These are phyloP conservation scores for Boletus reticulatus DNA, from an alignment of 768 basidiomycete genomes.

Conservation along the genomic window DNA sequence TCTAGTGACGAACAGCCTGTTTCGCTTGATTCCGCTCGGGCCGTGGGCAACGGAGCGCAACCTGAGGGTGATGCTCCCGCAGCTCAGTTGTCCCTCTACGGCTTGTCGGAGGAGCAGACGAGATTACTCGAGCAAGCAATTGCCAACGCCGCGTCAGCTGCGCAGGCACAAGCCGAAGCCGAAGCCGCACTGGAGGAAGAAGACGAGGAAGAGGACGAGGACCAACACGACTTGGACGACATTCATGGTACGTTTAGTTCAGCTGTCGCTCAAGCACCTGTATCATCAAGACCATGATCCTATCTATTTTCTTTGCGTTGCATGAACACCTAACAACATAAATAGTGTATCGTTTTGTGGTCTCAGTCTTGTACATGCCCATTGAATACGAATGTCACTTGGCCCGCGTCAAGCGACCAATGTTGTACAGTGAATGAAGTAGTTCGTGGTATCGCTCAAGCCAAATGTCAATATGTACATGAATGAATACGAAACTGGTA, in stretches of 20 bases:
- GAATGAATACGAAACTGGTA: conserved; percentile 30
- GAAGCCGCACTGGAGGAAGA: conserved; percentile 75
- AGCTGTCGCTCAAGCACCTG: conserved; percentile 6
- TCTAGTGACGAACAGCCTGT: conserved; percentile 1
- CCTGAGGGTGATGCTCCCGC: conserved; percentile 7
- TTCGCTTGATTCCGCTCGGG: conserved; percentile 5
- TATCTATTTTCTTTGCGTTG: conserved; percentile 23
- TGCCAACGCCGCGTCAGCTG: conserved; percentile 68
- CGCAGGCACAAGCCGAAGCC: conserved; percentile 76
- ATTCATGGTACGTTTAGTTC: conserved; percentile 13
- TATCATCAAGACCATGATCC: conserved; percentile 12
- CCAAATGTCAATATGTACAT: conserved; percentile 29
- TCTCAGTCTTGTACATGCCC: conserved; percentile 10
- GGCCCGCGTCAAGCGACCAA: conserved; percentile 4
- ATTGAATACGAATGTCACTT: conserved; percentile 12
- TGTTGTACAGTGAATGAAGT: conserved; percentile 25
- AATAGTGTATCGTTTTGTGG: conserved; percentile 22
- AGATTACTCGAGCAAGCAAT: conserved; percentile 70
- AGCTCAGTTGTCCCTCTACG: conserved; percentile 62
- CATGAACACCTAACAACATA: conserved; percentile 23
- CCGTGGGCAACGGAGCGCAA: conserved; percentile 7
- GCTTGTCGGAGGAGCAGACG: conserved; percentile 72
- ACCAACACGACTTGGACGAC: conserved; percentile 27
- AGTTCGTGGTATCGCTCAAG: conserved; percentile 19
- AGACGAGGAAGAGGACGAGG: conserved; percentile 51